A percentile compares a stretch with the other conserved stretches of the same genome.
Evolutionary conservation across 2,329 filamentous ascomycete species (phyloP).

Genomic region (Remersonia thermophila): DNA sequence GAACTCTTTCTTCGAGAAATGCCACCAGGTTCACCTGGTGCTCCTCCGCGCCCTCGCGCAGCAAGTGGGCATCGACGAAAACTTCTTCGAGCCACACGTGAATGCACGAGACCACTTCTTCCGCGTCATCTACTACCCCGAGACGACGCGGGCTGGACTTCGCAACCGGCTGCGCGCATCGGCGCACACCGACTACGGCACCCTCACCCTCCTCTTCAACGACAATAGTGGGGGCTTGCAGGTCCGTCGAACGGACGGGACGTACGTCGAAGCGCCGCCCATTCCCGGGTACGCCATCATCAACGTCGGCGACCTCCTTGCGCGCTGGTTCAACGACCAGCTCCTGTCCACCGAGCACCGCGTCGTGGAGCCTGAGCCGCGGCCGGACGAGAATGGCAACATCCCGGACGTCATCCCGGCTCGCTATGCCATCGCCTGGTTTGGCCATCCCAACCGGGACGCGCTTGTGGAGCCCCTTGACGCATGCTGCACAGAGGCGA

Average conservation of each 20-base stretch:
- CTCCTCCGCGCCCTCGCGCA: conserved; percentile 77
- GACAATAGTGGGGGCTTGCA: conserved; percentile 44
- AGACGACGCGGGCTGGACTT: conserved; percentile 54
- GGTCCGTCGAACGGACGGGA: conserved; percentile 57
- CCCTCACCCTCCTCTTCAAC: conserved; percentile 51
- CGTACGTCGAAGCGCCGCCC: conserved; percentile 71
- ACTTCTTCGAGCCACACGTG: conserved; percentile 67
- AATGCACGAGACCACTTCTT: conserved; percentile 59
- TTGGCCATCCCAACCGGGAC: too few species aligned
- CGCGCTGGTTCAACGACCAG: conserved; percentile 80
- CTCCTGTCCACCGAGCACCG: conserved; percentile 86
- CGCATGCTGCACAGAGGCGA: too few species aligned
- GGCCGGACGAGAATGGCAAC: too few species aligned
- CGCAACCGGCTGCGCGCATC: conserved; percentile 61
- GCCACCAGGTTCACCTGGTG: conserved; percentile 60
- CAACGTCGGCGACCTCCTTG: conserved; percentile 78
- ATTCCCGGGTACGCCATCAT: conserved; percentile 73
- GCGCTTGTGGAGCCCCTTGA: too few species aligned
- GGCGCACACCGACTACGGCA: conserved; percentile 58
- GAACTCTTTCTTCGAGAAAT: conserved; percentile 61
- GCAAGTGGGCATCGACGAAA: conserved; percentile 59
- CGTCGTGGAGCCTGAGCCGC: conserved; percentile 76
- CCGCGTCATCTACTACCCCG: conserved; percentile 65
- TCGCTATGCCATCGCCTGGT: too few species aligned
- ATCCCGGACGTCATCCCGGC: too few species aligned